Conservation (phyloP, 257 asterid species). For the Fraxinus pennsylvanica region DNA sequence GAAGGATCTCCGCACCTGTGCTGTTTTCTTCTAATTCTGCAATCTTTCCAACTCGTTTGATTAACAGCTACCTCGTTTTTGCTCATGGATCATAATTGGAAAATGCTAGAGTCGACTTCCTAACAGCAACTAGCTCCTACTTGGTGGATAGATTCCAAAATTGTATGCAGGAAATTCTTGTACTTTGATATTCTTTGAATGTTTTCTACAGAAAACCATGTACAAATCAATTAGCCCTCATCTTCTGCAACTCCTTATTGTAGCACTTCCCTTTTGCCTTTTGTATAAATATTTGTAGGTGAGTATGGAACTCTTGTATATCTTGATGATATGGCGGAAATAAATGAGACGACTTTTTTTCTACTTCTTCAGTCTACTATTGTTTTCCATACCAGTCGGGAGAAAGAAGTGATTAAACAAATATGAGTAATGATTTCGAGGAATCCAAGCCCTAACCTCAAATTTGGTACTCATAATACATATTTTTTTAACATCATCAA, state of each 20-base stretch:
- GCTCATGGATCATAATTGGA: constrained; percentile 15
- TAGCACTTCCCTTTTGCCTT: no score
- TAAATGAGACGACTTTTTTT: background rate
- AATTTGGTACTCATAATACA: no score
- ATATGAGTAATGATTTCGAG: background rate
- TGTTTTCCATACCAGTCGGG: background rate
- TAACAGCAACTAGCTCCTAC: constrained; percentile 23
- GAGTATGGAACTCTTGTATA: constrained; percentile 19
- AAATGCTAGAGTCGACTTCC: background rate
- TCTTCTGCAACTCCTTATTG: no score
- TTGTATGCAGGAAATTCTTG: constrained; percentile 2
- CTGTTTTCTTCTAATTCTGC: background rate
- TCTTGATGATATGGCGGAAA: constrained; percentile 12
- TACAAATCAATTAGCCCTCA: constrained; percentile 34
- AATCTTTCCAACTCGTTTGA: constrained; percentile 19
- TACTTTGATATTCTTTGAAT: constrained; percentile 29
- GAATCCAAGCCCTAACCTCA: background rate
- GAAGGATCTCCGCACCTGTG: background rate
- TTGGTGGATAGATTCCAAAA: background rate
- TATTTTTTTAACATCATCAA: no score
- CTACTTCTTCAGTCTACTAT: background rate
- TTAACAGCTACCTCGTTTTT: constrained; percentile 19
- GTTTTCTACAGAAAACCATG: constrained; percentile 33
- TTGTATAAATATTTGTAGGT: constrained; percentile 13
- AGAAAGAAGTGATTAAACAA: background rate